These are phyloP conservation scores for Aspergillus candidus DNA, from an alignment of 2,329 filamentous ascomycete genomes.

Conservation along the genomic window DNA sequence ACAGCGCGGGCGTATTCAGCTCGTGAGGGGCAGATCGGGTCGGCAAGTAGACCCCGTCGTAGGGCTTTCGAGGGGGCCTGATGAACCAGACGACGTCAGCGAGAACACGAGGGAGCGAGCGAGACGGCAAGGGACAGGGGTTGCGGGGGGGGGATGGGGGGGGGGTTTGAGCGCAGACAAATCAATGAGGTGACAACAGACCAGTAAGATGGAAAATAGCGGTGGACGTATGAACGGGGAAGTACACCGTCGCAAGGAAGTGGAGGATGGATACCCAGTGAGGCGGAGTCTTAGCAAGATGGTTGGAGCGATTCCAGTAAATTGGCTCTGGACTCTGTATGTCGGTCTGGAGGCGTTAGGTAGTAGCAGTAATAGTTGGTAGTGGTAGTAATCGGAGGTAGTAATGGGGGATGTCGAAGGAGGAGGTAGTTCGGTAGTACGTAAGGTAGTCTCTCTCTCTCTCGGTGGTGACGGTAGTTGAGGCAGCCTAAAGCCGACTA, in stretches of 20 bases:
- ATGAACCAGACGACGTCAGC: conserved; percentile 13
- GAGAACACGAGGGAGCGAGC: conserved; percentile 11
- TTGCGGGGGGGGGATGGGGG: conserved; percentile 6
- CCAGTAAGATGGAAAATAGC: conserved; percentile 17
- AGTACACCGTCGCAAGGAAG: conserved; percentile 5
- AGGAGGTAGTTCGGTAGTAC: neutral
- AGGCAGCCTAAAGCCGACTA: conserved; percentile 20
- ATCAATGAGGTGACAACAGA: conserved; percentile 10
- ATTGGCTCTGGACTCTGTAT: too few relatives aligned
- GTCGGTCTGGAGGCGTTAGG: too few relatives aligned
- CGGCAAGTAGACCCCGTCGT: conserved; percentile 3
- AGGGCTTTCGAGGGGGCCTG: conserved; percentile 17
- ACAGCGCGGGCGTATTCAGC: conserved; percentile 17
- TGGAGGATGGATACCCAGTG: conserved; percentile 15
- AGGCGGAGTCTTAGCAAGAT: conserved; percentile 12
- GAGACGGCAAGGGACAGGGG: conserved; percentile 10
- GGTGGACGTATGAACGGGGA: conserved; percentile 9
- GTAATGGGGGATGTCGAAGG: too few relatives aligned
- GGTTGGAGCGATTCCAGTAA: too few relatives aligned
- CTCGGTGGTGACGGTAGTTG: conserved; percentile 19
- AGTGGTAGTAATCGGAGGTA: too few relatives aligned
- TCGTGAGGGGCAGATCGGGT: conserved; percentile 14
- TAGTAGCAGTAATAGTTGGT: too few relatives aligned
- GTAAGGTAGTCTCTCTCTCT: neutral
- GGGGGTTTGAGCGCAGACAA: conserved; percentile 5